phyloP scores from a whole-genome alignment of 495 filamentous ascomycete species.

The Bathelium albidoporum region DNA sequence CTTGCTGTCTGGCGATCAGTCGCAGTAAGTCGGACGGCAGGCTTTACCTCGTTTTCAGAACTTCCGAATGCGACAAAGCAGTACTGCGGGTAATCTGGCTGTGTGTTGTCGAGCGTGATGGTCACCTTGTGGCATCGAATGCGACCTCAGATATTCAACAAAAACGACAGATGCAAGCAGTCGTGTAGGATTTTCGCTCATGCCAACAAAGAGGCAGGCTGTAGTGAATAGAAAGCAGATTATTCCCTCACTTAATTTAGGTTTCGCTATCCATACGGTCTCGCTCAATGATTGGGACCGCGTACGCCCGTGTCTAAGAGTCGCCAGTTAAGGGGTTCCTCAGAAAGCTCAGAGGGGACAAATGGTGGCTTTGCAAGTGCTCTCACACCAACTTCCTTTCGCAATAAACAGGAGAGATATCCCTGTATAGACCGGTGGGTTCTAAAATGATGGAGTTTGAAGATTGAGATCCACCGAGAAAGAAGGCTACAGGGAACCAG shows the following conservation, averaged over 20 bases:
- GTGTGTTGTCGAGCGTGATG: slow-evolving; percentile 14
- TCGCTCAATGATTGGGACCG: neutral
- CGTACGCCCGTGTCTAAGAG: slow-evolving; percentile 9
- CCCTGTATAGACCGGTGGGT: slow-evolving; percentile 9
- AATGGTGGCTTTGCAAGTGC: neutral
- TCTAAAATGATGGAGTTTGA: slow-evolving; percentile 13
- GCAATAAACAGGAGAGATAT: slow-evolving; percentile 11
- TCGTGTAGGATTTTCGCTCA: neutral
- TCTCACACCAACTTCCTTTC: slow-evolving; percentile 6
- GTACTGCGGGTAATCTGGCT: neutral
- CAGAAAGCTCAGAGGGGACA: neutral
- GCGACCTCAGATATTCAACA: neutral
- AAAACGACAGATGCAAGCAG: neutral
- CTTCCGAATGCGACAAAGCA: slow-evolving; percentile 6
- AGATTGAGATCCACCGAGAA: too few species aligned
- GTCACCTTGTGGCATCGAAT: slow-evolving; percentile 11
- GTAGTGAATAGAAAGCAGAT: slow-evolving; percentile 11
- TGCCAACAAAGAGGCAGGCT: slow-evolving; percentile 12
- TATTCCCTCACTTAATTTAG: neutral
- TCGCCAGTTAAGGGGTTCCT: neutral
- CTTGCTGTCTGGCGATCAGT: neutral
- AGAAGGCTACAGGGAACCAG: too few species aligned
- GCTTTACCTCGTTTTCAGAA: neutral
- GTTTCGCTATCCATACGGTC: neutral
- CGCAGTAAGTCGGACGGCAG: neutral